Evolutionary conservation across 768 basidiomycete species (phyloP).

Genomic region (Russula sp.): DNA sequence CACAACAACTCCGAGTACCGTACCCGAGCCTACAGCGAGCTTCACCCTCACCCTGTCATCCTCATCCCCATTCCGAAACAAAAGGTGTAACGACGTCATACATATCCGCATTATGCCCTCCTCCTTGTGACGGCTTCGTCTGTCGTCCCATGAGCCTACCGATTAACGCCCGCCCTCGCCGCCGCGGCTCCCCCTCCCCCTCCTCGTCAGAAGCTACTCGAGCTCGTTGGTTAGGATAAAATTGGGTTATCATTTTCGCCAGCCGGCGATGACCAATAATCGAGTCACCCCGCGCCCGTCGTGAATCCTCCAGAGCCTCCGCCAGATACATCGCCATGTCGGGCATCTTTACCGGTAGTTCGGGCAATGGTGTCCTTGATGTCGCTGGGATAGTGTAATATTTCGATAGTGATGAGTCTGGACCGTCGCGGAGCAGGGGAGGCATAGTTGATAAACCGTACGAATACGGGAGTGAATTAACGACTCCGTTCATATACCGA

Average conservation of each 20-base stretch:
- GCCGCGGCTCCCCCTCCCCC: constrained; percentile 45
- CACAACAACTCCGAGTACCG: background rate
- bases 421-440: constrained; percentile 57
- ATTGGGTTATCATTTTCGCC: constrained; percentile 64
- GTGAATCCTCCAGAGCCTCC: constrained; percentile 64
- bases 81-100: constrained; percentile 84
- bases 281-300: constrained; percentile 56
- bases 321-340: constrained; percentile 74
- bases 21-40: no score
- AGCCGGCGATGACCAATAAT: constrained; percentile 62
- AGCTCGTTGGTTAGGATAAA: constrained; percentile 53
- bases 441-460: constrained; percentile 61
- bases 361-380: constrained; percentile 57
- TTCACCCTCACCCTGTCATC: background rate
- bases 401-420: constrained; percentile 62
- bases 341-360: constrained; percentile 71
- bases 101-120: constrained; percentile 69
- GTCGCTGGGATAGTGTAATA: constrained; percentile 69
- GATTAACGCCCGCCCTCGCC: constrained; percentile 40
- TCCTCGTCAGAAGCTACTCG: constrained; percentile 38
- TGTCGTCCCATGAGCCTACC: constrained; percentile 53
- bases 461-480: constrained; percentile 68
- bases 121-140: constrained; percentile 41
- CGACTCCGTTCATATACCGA: constrained; percentile 54
- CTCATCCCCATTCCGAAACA: constrained; percentile 65